A percentile compares a stretch with the other conserved stretches of the same genome.
phyloP scores from a whole-genome alignment of 495 filamentous ascomycete genomes.

The Trichocladium antarcticum region DNA sequence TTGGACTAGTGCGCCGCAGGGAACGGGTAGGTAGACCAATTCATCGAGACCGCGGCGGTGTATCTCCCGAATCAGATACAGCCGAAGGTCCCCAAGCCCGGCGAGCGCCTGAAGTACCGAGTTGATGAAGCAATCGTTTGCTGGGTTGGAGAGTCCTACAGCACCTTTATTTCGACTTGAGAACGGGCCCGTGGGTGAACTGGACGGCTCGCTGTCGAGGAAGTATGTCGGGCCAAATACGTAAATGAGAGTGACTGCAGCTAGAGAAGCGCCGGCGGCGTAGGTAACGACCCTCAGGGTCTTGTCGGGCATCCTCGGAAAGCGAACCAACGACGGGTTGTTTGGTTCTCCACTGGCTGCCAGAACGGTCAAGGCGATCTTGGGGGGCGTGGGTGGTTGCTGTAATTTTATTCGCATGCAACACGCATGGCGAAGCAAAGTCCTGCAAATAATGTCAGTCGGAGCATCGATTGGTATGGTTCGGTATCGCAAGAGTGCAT shows the following conservation, averaged over 20 bases:
- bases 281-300: conserved; percentile 80
- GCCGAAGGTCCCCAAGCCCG: conserved; percentile 81
- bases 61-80: conserved; percentile 80
- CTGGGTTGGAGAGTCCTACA: conserved; percentile 80
- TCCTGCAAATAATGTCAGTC: too few relatives aligned
- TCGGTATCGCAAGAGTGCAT: too few relatives aligned
- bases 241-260: conserved; percentile 91
- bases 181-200: conserved; percentile 12
- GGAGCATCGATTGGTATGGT: too few relatives aligned
- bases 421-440: too few relatives aligned
- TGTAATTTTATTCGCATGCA: too few relatives aligned
- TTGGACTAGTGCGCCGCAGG: conserved; percentile 26
- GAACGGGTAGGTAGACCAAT: conserved; percentile 54
- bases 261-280: conserved; percentile 88
- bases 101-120: conserved; percentile 89
- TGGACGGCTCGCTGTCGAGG: conserved; percentile 63
- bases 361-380: too few relatives aligned
- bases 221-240: conserved; percentile 94
- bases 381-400: too few relatives aligned
- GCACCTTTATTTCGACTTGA: conserved; percentile 71
- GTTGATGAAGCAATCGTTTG: conserved; percentile 99
- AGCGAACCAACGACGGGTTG: too few relatives aligned
- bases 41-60: conserved; percentile 73
- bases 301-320: conserved; percentile 63
- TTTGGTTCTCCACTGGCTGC: too few relatives aligned